These are phyloP conservation scores for Anastatica hierochuntica DNA, from an alignment of 345 rosid genomes.

Conservation along the genomic window DNA sequence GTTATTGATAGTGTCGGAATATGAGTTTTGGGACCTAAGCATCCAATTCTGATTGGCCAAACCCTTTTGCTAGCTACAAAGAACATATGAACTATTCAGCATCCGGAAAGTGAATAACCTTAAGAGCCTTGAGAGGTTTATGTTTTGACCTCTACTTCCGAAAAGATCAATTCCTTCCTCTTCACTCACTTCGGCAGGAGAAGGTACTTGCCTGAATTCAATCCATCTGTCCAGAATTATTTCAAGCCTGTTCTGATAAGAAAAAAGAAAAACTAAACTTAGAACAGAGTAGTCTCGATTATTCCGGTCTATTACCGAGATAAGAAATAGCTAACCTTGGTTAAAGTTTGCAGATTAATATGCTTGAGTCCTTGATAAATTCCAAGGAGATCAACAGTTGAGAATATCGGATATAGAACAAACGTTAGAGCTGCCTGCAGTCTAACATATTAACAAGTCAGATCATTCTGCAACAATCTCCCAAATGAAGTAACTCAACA, in stretches of 20 bases:
- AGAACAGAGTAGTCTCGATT: neutral
- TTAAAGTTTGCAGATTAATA: slow-evolving; percentile 73
- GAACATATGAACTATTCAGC: neutral
- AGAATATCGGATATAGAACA: slow-evolving; percentile 60
- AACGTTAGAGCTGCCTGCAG: slow-evolving; percentile 63
- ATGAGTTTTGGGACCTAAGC: slow-evolving; percentile 20
- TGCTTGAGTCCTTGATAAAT: slow-evolving; percentile 80
- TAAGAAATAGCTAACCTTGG: slow-evolving; percentile 44
- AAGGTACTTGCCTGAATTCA: slow-evolving; percentile 40
- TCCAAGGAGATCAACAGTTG: slow-evolving; percentile 74
- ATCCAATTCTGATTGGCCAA: slow-evolving; percentile 20
- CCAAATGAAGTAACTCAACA: neutral
- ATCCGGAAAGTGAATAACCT: neutral
- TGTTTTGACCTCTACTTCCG: slow-evolving; percentile 28
- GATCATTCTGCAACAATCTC: neutral
- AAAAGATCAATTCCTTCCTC: slow-evolving; percentile 57
- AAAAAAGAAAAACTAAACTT: neutral
- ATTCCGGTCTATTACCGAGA: neutral
- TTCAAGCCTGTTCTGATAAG: slow-evolving; percentile 70
- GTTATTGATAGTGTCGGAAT: slow-evolving; percentile 2
- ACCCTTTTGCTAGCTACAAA: slow-evolving; percentile 15
- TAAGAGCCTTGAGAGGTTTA: neutral
- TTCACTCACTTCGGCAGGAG: slow-evolving; percentile 67
- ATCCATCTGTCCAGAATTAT: slow-evolving; percentile 71
- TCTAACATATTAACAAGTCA: slow-evolving; percentile 26